Base-by-base conservation (phyloP, 192 early-diverging fungal genomes). In the Phlyctochytrium planicorne region DNA sequence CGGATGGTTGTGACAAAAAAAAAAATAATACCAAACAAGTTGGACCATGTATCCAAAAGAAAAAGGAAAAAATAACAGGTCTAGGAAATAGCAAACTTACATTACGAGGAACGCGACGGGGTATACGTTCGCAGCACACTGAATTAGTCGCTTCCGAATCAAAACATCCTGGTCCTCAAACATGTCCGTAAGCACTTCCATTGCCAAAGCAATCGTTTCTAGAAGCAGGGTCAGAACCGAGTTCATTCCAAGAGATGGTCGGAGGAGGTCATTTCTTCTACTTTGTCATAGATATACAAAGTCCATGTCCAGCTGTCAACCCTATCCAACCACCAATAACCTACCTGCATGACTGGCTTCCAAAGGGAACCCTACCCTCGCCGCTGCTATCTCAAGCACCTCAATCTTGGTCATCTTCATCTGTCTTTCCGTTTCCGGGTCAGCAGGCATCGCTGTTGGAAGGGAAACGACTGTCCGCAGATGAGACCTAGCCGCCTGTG, bases 101-200 rank as follows among this genome's bases (percentile, higher is more conserved):
- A 75, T 30, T 65, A 63, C 65, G 25, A 69, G 69, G 65, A 75
- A 75, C 2, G 70, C 6, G 50, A 66, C 27, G 1, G 74, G 74
- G 52, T 70, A 75, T 29, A 65, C 62, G 34, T 59, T 60, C 14
- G 74, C 66, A 34, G 34, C 23, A 47, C 64, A 66, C 47, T 64
- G 67, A 10, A 75, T 67, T 3, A 65, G 31, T 34, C 74, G 32
- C 32, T 75, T 70, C 30, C 65, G 14, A 20, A 75, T 61, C 3
- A 52, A 53, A 17, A 59, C 29, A 53, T 74, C 40, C 20, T 47
- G 40, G 20, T 47, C 20, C 10, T 20, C 10, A 47, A 47, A 47
- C 40, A 47, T 47, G 6, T 14, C 20, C 10, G 6, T 47, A 20
- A 47, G 40, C 40, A 20, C 40, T 20, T 47, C 40, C 40, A 47